Percentiles rank a stretch among this genome's conserved stretches.
These are phyloP conservation scores for Penicillium sp. DNA, from an alignment of 2,329 filamentous ascomycete genomes.

Conservation along the genomic window DNA sequence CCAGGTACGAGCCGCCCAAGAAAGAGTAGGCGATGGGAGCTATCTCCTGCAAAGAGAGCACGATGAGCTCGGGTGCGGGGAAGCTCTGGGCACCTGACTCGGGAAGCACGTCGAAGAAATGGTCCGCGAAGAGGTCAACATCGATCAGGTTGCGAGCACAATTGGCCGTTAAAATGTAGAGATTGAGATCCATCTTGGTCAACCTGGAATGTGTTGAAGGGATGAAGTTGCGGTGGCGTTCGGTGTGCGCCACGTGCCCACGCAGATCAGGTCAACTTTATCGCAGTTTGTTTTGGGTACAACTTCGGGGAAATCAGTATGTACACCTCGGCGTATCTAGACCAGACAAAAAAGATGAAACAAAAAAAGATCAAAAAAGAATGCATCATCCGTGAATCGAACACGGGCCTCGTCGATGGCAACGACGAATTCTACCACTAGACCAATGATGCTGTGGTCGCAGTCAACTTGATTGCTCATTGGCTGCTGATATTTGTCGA, in stretches of 20 bases:
- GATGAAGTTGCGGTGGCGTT: conserved; percentile 14
- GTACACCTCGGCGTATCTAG: no score
- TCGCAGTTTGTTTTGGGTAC: background rate
- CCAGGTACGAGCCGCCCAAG: conserved; percentile 73
- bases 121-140: conserved; percentile 62
- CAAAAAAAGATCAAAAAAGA: conserved; percentile 1
- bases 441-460: conserved; percentile 37
- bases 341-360: background rate
- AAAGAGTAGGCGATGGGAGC: conserved; percentile 80
- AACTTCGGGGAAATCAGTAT: background rate
- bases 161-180: conserved; percentile 85
- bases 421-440: conserved; percentile 46
- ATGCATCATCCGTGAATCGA: conserved; percentile 45
- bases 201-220: background rate
- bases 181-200: conserved; percentile 51
- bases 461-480: conserved; percentile 4
- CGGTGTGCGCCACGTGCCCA: conserved; percentile 9
- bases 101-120: conserved; percentile 59
- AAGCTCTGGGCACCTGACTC: conserved; percentile 45
- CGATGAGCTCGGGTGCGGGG: conserved; percentile 56
- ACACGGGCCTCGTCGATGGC: conserved; percentile 46
- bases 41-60: conserved; percentile 76
- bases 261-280: conserved; percentile 3
- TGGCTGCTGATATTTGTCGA: background rate
- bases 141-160: conserved; percentile 70